Conservation (phyloP, 2,329 filamentous ascomycete genomes). For the Paraphoma sp. region DNA sequence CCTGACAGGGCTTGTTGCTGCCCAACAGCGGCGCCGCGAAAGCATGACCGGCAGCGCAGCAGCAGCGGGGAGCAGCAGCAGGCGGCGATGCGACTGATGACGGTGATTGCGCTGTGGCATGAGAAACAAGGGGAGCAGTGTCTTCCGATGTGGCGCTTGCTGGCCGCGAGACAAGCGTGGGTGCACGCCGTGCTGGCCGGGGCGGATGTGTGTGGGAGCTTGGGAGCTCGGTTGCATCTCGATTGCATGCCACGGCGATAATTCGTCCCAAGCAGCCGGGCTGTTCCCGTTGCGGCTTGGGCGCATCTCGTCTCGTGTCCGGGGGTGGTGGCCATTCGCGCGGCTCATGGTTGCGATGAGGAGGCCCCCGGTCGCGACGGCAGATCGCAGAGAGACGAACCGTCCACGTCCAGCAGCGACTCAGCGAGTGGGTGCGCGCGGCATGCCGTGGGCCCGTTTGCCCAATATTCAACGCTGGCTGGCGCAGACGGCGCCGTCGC, state of each 20-base stretch:
- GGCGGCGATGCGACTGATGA: neutral
- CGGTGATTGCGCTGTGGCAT: neutral
- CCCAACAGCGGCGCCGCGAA: constrained; percentile 12
- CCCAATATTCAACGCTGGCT: neutral
- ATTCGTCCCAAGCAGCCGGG: constrained; percentile 26
- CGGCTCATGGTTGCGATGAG: constrained; percentile 27
- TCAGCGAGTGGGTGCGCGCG: neutral
- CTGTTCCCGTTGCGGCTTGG: constrained; percentile 21
- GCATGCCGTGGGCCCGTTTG: neutral
- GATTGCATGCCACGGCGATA: constrained; percentile 28
- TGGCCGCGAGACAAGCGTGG: constrained; percentile 22
- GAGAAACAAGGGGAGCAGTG: neutral
- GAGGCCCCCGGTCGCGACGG: constrained; percentile 27
- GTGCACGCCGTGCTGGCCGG: constrained; percentile 11
- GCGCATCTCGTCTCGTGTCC: constrained; percentile 27
- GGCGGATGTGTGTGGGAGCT: constrained; percentile 22
- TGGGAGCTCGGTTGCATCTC: constrained; percentile 35
- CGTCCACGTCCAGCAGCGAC: neutral
- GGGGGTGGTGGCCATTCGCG: constrained; percentile 27
- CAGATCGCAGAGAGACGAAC: constrained; percentile 23
- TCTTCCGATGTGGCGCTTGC: constrained; percentile 14
- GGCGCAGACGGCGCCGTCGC: constrained; percentile 16
- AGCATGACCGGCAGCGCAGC: neutral
- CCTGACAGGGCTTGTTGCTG: constrained; percentile 8
- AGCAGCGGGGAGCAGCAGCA: no score